Percentiles rank a stretch among this genome's conserved stretches.
Conservation (phyloP, 192 early-diverging fungal genomes). For the Umbelopsis sp. region DNA sequence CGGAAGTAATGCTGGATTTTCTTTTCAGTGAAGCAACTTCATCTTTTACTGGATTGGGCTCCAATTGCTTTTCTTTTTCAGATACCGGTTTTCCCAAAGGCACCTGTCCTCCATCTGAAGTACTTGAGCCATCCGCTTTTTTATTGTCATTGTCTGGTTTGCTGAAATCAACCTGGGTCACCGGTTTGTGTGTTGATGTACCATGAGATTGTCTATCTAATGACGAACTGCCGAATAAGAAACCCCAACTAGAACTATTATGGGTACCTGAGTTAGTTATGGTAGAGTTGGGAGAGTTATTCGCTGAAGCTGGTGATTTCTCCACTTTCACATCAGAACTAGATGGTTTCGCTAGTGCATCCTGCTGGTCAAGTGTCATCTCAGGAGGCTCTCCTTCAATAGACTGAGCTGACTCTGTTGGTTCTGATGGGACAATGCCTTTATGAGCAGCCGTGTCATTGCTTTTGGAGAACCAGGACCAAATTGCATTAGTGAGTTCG, state of each 20-base stretch:
- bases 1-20: background rate
- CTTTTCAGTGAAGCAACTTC: background rate
- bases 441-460: background rate
- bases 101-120: too few relatives aligned
- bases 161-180: background rate
- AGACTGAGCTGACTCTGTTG: background rate
- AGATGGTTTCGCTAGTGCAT: background rate
- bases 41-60: background rate
- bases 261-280: background rate
- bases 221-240: background rate
- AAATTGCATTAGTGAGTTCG: background rate
- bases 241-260: constrained; percentile 9
- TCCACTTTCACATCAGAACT: background rate
- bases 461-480: constrained; percentile 12
- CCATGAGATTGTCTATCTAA: background rate
- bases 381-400: too few relatives aligned
- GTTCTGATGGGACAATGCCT: background rate
- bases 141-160: too few relatives aligned
- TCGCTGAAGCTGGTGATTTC: background rate
- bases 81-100: too few relatives aligned
- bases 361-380: too few relatives aligned
- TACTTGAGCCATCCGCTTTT: too few relatives aligned
- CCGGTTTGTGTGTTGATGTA: background rate
- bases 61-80: background rate
- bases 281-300: background rate